Evolutionary conservation across 352 stramenopile species (phyloP).

Genomic region (Ophiocytium majus): DNA sequence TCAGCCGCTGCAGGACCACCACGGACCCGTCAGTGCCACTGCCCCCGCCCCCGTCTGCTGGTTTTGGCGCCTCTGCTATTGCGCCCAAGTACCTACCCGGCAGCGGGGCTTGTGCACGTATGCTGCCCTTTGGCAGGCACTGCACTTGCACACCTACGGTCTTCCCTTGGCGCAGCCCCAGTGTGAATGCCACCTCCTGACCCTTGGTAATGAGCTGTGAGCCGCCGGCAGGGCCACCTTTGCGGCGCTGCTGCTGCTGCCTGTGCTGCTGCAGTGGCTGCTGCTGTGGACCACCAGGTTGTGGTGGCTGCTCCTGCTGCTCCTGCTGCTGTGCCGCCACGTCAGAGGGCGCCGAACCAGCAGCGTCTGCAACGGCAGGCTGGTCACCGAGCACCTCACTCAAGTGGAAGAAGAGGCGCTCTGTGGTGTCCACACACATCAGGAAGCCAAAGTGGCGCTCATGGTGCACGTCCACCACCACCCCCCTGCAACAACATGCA

Average conservation of each 20-base stretch:
- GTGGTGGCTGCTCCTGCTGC: not conserved
- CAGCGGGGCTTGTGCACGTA: not conserved
- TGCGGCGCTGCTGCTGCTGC: not conserved
- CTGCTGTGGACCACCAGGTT: not conserved
- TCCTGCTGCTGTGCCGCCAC: no score
- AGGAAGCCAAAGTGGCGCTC: constrained; percentile 29
- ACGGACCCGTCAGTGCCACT: not conserved
- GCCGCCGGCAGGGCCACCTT: not conserved
- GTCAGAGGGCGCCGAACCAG: not conserved
- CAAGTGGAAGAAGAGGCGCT: constrained; percentile 50
- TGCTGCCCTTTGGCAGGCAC: constrained; percentile 32
- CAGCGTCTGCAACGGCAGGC: not conserved
- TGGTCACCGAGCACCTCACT: constrained; percentile 37
- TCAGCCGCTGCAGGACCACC: not conserved
- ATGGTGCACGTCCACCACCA: constrained; percentile 16
- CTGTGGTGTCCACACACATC: constrained; percentile 21
- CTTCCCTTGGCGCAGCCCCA: constrained; percentile 47
- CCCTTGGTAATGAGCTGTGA: constrained; percentile 24
- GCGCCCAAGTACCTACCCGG: not conserved
- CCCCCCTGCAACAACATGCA: constrained; percentile 6
- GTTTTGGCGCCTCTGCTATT: not conserved
- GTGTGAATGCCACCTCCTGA: constrained; percentile 42
- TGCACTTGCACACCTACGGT: constrained; percentile 36
- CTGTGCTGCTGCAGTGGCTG: not conserved
- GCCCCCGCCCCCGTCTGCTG: not conserved